phyloP scores from a whole-genome alignment of 768 basidiomycete genomes.

The Cystobasidiopsis lactophilus region DNA sequence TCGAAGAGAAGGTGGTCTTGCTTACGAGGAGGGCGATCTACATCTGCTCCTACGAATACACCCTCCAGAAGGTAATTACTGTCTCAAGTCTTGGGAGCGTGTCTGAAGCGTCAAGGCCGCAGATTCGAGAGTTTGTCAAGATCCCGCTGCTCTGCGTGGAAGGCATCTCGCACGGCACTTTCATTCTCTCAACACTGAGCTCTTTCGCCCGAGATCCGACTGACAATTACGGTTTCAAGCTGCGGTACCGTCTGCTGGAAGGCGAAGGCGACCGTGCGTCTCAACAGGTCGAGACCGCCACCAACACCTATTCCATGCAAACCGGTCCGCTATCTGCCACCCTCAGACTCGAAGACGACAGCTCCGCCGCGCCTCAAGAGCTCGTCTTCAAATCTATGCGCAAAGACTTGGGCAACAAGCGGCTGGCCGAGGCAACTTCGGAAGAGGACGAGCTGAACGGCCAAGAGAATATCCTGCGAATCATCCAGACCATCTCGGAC shows the following conservation, averaged over 20 bases:
- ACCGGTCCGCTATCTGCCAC: constrained; percentile 27
- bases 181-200: constrained; percentile 81
- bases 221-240: constrained; percentile 70
- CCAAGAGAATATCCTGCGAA: not conserved
- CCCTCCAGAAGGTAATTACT: constrained; percentile 16
- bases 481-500: not conserved
- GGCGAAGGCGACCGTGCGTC: constrained; percentile 43
- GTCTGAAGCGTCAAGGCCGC: constrained; percentile 36
- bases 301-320: constrained; percentile 59
- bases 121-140: constrained; percentile 72
- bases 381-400: constrained; percentile 12
- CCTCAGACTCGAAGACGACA: too few relatives aligned
- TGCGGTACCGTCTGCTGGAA: constrained; percentile 48
- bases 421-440: not conserved
- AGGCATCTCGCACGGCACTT: constrained; percentile 53
- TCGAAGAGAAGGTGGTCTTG: constrained; percentile 83
- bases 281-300: constrained; percentile 27
- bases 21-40: constrained; percentile 25
- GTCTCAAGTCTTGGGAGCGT: not conserved
- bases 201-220: constrained; percentile 67
- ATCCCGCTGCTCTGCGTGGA: constrained; percentile 65
- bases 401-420: constrained; percentile 8
- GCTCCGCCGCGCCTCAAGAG: too few relatives aligned
- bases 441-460: not conserved
- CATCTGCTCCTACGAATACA: constrained; percentile 16